Evolutionary conservation across 306 rosid species (phyloP).

Genomic region (Citrullus amarus): DNA sequence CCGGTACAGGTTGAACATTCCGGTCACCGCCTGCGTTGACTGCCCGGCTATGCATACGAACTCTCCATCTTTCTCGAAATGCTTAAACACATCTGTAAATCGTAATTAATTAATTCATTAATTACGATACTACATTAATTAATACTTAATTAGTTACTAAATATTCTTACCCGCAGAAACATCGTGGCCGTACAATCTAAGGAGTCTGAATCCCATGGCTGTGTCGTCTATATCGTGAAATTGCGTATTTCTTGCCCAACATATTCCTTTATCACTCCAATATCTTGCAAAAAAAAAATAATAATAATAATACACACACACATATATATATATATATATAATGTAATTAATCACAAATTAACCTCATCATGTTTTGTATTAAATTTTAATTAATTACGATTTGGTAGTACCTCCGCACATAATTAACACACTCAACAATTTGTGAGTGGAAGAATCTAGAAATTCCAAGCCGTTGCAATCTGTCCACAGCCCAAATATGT

Average conservation of each 20-base stretch:
- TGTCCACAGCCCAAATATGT: constrained; percentile 68
- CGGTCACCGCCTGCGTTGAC: constrained; percentile 69
- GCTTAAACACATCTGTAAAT: constrained; percentile 45
- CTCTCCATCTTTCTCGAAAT: constrained; percentile 62
- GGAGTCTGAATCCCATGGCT: constrained; percentile 73
- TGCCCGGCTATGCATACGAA: constrained; percentile 72
- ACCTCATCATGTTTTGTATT: too few relatives aligned
- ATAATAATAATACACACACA: too few relatives aligned
- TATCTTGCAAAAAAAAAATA: constrained; percentile 19
- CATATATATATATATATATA: too few relatives aligned
- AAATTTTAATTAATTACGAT: too few relatives aligned
- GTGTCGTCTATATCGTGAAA: constrained; percentile 82
- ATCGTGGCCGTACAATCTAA: constrained; percentile 48
- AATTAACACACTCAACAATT: constrained; percentile 43
- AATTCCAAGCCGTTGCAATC: constrained; percentile 76
- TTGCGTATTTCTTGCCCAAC: constrained; percentile 72
- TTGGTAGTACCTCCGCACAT: constrained; percentile 39
- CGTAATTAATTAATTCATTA: too few relatives aligned
- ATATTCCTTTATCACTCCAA: constrained; percentile 69
- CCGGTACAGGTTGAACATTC: constrained; percentile 61
- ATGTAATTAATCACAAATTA: too few relatives aligned
- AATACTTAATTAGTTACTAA: too few relatives aligned
- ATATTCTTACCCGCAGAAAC: constrained; percentile 43
- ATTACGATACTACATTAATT: too few relatives aligned
- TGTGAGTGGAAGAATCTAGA: constrained; percentile 48